Base-by-base conservation (phyloP, 441 rosid genomes). In the Pelargonium cotyledonis region DNA sequence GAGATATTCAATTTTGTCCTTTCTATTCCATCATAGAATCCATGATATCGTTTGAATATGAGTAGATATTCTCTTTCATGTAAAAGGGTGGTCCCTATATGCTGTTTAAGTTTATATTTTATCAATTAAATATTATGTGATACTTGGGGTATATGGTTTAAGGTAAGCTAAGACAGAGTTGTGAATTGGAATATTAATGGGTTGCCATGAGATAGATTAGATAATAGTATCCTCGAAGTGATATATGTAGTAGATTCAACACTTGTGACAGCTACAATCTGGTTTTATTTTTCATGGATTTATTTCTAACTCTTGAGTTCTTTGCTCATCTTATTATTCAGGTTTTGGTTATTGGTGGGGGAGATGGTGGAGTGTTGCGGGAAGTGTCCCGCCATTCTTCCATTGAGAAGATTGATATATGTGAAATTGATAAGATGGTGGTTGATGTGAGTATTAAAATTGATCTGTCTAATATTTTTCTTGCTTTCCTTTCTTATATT, bases 261-360 rank as follows among this genome's bases (percentile, higher is more conserved):
- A 44, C 5, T 11, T 44, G 11, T 1, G 9, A 8, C 8, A 44
- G 10, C 49, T 44, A 10, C 10, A 8, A 44, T 44, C 49, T 44
- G 14, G 4, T 44, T 44, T 44, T 44, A 44, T 44, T 44, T 44
- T 44, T 44, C 12, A 3, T 3, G 14, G 18, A n/a, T 0, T 49
- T 14, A 66, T 18, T 21, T 29, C 67, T 51, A 15, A 55, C 66
- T 55, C 40, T 18, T 19, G 49, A 74, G 53, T 65, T 69, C 4
- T 49, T 49, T 49, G 15, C 55, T 12, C 1, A 26, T 49, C 19
- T 58, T 65, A 11, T 70, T 60, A 31, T 74, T 62, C 79, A 90
- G 98, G 98, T 90, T 60, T 70, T 92, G 80, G 98, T 92, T 63
- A 92, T 92, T 75, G 98, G 98, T n/a, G 98, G 98, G 70, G 98